Percentiles rank a stretch among this genome's conserved stretches.
Conservation (phyloP, 306 rosid genomes). For the Acmispon strigosus region DNA sequence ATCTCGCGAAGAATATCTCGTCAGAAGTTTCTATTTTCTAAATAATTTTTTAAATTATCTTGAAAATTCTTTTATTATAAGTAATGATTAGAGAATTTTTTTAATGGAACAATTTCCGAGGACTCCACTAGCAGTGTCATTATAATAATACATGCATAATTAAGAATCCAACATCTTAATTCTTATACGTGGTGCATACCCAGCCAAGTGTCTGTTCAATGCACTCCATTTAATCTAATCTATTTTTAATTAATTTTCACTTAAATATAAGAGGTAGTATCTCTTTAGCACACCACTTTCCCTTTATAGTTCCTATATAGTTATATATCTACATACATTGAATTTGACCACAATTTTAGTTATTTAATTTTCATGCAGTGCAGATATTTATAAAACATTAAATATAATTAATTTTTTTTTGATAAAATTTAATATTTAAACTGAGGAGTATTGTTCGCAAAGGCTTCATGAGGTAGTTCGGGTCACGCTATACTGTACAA, state of each 20-base stretch:
- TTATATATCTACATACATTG: too few species aligned
- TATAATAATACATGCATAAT: background rate
- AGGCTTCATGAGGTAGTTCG: too few species aligned
- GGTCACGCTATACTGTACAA: too few species aligned
- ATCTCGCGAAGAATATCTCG: too few species aligned
- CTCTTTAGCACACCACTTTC: background rate
- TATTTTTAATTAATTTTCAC: background rate
- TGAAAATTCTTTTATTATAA: background rate
- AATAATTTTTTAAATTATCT: background rate
- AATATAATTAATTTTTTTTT: too few species aligned
- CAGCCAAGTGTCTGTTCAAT: background rate
- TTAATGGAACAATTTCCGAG: background rate
- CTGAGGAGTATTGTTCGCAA: too few species aligned
- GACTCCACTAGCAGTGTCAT: background rate
- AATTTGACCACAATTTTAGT: too few species aligned
- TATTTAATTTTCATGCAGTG: too few species aligned
- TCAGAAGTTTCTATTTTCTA: background rate
- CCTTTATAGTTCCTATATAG: background rate
- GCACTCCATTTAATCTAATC: background rate
- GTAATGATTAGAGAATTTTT: background rate
- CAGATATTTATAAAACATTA: too few species aligned
- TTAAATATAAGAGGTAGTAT: background rate
- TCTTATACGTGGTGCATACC: background rate
- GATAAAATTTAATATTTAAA: too few species aligned
- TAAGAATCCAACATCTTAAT: background rate